Conservation (phyloP, 2,329 filamentous ascomycete species). For the Fusarium miscanthi region DNA sequence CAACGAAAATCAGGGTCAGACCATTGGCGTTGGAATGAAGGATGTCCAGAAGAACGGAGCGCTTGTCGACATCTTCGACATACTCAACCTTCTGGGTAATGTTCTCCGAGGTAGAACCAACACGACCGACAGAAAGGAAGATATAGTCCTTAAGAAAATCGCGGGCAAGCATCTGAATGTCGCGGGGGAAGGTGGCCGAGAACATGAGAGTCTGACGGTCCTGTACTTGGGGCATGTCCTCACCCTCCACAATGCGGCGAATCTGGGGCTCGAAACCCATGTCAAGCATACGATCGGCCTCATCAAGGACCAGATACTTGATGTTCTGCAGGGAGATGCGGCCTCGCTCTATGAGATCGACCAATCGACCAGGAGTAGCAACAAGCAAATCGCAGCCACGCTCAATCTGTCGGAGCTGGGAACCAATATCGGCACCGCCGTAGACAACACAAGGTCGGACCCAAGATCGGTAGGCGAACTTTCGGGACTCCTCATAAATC, state of each 20-base stretch:
- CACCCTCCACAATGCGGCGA: constrained; percentile 95
- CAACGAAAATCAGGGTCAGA: constrained; percentile 96
- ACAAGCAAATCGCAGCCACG: constrained; percentile 96
- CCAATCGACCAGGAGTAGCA: constrained; percentile 95
- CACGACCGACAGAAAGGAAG: constrained; percentile 98
- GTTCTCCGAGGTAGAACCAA: constrained; percentile 99
- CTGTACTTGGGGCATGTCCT: constrained; percentile 91
- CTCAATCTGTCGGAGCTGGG: constrained; percentile 98
- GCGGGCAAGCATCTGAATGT: constrained; percentile 98
- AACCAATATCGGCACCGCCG: constrained; percentile 98
- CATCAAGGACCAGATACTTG: constrained; percentile 98
- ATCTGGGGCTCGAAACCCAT: constrained; percentile 99
- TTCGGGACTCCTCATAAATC: constrained; percentile 97
- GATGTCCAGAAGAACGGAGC: constrained; percentile 95
- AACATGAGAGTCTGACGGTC: constrained; percentile 99
- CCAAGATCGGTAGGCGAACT: constrained; percentile 99
- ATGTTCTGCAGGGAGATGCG: constrained; percentile 98
- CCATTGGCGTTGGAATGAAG: constrained; percentile 92
- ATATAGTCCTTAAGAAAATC: constrained; percentile 99
- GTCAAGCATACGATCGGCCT: constrained; percentile 99
- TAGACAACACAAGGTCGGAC: constrained; percentile 98
- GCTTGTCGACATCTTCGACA: constrained; percentile 96
- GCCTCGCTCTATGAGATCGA: constrained; percentile 98
- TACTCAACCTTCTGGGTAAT: constrained; percentile 99
- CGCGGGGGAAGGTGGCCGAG: constrained; percentile 97